Conservation (phyloP, 768 basidiomycete genomes). For the Chiua virens region DNA sequence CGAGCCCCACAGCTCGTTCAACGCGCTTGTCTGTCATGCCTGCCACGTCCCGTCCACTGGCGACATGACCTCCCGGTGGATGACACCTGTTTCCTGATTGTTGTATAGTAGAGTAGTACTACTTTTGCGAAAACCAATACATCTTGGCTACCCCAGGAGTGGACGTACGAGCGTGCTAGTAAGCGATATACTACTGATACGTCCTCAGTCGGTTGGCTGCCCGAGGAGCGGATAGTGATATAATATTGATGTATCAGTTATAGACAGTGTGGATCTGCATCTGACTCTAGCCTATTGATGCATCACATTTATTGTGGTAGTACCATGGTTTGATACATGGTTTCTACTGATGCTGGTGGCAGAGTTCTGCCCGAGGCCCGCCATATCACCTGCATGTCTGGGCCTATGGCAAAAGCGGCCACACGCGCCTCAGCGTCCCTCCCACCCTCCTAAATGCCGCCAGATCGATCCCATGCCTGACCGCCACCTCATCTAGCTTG, state of each 20-base stretch:
- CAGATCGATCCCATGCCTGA: conserved; percentile 10
- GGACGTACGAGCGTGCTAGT: too few relatives aligned
- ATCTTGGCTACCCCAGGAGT: too few relatives aligned
- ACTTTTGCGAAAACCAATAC: too few relatives aligned
- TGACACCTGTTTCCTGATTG: not conserved
- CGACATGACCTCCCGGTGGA: not conserved
- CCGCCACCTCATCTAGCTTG: conserved; percentile 14
- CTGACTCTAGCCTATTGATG: not conserved
- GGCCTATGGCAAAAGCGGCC: conserved; percentile 15
- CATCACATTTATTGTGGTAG: not conserved
- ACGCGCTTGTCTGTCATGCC: not conserved
- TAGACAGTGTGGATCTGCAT: too few relatives aligned
- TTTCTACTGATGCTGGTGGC: not conserved
- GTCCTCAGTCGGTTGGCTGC: too few relatives aligned
- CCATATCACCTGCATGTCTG: conserved; percentile 2
- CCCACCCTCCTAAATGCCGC: conserved; percentile 9
- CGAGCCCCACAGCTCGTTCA: too few relatives aligned
- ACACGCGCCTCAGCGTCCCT: conserved; percentile 10
- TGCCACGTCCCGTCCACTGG: not conserved
- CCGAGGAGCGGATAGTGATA: too few relatives aligned
- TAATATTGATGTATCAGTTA: too few relatives aligned
- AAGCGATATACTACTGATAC: too few relatives aligned
- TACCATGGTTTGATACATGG: not conserved
- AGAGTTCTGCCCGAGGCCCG: conserved; percentile 1
- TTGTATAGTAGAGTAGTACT: too few relatives aligned